Evolutionary conservation across 2,329 filamentous ascomycete genomes (phyloP).

Genomic region (Rachicladosporium sp.): DNA sequence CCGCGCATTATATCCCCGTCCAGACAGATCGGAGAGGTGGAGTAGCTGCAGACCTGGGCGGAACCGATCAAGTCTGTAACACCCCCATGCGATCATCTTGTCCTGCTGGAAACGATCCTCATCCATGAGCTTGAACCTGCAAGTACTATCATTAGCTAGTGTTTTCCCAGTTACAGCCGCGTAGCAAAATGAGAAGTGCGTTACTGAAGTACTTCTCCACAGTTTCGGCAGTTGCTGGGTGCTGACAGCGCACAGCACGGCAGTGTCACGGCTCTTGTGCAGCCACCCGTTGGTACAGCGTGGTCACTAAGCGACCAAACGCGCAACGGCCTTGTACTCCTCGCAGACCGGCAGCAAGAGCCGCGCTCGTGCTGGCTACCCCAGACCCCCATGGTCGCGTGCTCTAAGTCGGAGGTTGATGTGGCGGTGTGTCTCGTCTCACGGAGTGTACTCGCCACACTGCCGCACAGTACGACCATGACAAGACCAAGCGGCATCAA

Average conservation of each 20-base stretch:
- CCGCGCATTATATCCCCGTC: constrained; percentile 49
- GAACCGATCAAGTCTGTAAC: constrained; percentile 71
- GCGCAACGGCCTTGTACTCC: background rate
- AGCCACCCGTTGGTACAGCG: too few species aligned
- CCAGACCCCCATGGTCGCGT: constrained; percentile 1
- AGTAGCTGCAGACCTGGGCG: constrained; percentile 66
- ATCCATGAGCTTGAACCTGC: constrained; percentile 73
- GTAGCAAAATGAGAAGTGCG: too few species aligned
- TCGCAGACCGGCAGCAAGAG: constrained; percentile 1
- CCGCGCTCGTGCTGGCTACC: background rate
- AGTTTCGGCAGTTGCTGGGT: too few species aligned
- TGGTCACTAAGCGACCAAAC: too few species aligned
- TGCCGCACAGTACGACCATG: too few species aligned
- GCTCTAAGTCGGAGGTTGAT: background rate
- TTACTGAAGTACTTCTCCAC: too few species aligned
- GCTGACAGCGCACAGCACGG: too few species aligned
- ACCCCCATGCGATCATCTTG: constrained; percentile 75
- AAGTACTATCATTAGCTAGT: background rate
- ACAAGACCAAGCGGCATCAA: too few species aligned
- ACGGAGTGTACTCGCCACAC: too few species aligned
- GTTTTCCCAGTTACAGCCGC: too few species aligned
- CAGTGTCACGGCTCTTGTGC: too few species aligned
- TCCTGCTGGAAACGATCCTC: constrained; percentile 65
- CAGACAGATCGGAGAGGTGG: constrained; percentile 58
- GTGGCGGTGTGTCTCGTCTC: too few species aligned